Conservation (phyloP, 305 asterid species). For the Nicotiana rustica region DNA sequence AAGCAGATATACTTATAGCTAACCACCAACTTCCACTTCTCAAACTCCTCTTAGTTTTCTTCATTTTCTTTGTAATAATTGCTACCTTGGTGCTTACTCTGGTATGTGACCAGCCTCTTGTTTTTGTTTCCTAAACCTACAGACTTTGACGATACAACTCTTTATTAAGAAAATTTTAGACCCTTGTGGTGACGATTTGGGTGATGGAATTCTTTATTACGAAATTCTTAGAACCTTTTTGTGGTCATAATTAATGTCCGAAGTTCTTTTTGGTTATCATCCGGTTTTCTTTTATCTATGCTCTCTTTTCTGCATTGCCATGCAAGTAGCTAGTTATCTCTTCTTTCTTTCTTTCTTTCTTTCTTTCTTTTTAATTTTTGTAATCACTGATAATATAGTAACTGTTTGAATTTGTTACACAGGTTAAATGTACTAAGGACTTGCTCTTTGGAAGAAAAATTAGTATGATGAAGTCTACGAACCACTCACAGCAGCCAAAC, state of each 20-base stretch:
- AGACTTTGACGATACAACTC: not conserved
- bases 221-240: not conserved
- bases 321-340: not conserved
- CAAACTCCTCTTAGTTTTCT: not conserved
- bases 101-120: not conserved
- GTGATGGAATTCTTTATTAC: not conserved
- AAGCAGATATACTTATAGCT: too few species aligned
- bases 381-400: too few species aligned
- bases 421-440: not conserved
- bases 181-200: not conserved
- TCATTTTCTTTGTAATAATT: not conserved
- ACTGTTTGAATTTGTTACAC: not conserved
- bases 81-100: not conserved
- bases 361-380: too few species aligned
- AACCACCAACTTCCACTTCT: not conserved
- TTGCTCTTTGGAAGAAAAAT: not conserved
- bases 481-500: not conserved
- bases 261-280: not conserved
- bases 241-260: not conserved
- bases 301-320: slow-evolving; percentile 22
- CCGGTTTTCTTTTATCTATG: not conserved
- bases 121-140: not conserved
- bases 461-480: not conserved
- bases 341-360: too few species aligned
- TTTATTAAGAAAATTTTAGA: not conserved